Evolutionary conservation across 2,329 filamentous ascomycete genomes (phyloP).

Genomic region (Fusarium sp.): DNA sequence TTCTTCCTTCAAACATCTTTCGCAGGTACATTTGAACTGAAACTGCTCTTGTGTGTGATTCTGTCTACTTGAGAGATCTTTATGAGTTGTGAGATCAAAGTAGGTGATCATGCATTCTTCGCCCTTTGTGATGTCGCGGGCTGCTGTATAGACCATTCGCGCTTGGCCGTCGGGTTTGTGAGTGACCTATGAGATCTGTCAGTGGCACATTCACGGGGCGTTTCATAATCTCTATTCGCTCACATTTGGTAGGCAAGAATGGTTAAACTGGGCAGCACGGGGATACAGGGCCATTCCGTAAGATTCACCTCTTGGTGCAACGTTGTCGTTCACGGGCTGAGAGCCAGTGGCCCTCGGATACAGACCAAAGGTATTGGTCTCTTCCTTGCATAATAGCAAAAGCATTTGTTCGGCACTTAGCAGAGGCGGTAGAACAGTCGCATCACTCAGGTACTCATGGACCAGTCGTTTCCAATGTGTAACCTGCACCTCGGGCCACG

Average conservation of each 20-base stretch:
- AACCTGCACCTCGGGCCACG: conserved; percentile 41
- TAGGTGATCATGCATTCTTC: conserved; percentile 45
- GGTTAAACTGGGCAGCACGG: conserved; percentile 44
- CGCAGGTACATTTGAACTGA: conserved; percentile 40
- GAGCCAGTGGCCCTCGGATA: conserved; percentile 40
- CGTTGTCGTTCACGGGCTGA: conserved; percentile 12
- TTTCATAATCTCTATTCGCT: background rate
- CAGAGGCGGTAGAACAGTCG: conserved; percentile 20
- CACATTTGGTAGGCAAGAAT: conserved; percentile 45
- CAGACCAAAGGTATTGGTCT: conserved; percentile 45
- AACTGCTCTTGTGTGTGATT: conserved; percentile 34
- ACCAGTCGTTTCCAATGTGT: conserved; percentile 41
- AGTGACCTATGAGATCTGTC: conserved; percentile 27
- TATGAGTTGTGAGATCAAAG: conserved; percentile 37
- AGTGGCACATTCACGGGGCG: background rate
- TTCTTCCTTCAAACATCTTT: conserved; percentile 39
- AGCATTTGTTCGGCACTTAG: conserved; percentile 35
- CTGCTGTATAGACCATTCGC: conserved; percentile 42
- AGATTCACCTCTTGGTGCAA: conserved; percentile 32
- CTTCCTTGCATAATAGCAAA: conserved; percentile 42
- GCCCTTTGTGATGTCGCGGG: conserved; percentile 34
- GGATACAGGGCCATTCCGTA: conserved; percentile 43
- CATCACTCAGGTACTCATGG: conserved; percentile 35
- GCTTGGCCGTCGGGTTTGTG: conserved; percentile 39
- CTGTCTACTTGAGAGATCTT: conserved; percentile 32